Evolutionary conservation across 2,329 filamentous ascomycete species (phyloP).

Genomic region (Alternaria panax): DNA sequence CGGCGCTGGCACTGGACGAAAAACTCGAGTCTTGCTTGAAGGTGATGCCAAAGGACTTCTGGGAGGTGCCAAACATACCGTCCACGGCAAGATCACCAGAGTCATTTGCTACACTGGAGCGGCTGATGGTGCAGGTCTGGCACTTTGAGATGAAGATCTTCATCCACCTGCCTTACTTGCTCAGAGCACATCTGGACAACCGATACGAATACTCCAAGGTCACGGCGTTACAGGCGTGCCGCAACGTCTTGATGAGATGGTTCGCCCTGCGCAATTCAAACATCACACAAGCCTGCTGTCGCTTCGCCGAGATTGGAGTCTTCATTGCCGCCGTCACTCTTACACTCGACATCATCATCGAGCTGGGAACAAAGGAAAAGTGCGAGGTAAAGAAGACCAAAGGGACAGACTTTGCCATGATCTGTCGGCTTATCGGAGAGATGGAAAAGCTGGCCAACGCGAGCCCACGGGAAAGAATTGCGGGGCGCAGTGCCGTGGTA

Average conservation of each 20-base stretch:
- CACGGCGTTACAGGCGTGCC: slow-evolving; percentile 44
- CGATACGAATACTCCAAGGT: slow-evolving; percentile 47
- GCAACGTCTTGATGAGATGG: slow-evolving; percentile 48
- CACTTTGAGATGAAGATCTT: slow-evolving; percentile 49
- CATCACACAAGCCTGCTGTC: slow-evolving; percentile 47
- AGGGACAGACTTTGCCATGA: slow-evolving; percentile 47
- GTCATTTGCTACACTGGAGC: slow-evolving; percentile 36
- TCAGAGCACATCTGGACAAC: slow-evolving; percentile 40
- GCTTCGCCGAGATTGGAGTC: slow-evolving; percentile 43
- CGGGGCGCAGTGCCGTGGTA: slow-evolving; percentile 40
- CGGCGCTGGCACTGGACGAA: slow-evolving; percentile 44
- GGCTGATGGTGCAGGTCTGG: slow-evolving; percentile 46
- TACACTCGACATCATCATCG: slow-evolving; percentile 46
- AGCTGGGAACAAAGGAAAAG: slow-evolving; percentile 45
- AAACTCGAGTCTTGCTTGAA: slow-evolving; percentile 41
- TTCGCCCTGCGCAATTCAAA: slow-evolving; percentile 46
- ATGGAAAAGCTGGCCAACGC: slow-evolving; percentile 46
- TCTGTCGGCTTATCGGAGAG: slow-evolving; percentile 45
- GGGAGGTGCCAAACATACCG: slow-evolving; percentile 48
- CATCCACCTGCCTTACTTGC: slow-evolving; percentile 45
- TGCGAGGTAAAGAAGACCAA: slow-evolving; percentile 43
- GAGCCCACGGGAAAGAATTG: slow-evolving; percentile 45
- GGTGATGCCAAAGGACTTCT: slow-evolving; percentile 43
- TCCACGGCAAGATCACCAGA: slow-evolving; percentile 42
- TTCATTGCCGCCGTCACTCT: slow-evolving; percentile 49